Evolutionary conservation across 805 yeast species (phyloP).

Genomic region (Naumovozyma baii): DNA sequence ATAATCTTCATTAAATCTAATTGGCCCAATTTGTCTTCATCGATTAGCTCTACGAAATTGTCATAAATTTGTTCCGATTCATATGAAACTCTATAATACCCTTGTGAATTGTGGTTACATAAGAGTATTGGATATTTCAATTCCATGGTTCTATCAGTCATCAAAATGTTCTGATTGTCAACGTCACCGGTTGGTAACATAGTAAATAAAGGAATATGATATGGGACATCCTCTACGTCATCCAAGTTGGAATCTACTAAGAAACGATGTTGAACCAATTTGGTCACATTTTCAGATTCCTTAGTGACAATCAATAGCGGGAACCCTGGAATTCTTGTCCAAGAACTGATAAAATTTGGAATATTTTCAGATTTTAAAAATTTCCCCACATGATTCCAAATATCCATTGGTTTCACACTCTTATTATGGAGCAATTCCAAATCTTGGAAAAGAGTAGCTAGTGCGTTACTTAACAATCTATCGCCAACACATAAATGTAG

Average conservation of each 20-base stretch:
- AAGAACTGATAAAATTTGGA: slow-evolving; percentile 34
- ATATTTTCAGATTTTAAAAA: slow-evolving; percentile 20
- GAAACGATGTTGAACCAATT: slow-evolving; percentile 34
- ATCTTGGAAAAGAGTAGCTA: slow-evolving; percentile 11
- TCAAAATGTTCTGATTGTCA: slow-evolving; percentile 16
- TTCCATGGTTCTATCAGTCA: slow-evolving; percentile 23
- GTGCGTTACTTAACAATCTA: slow-evolving; percentile 13
- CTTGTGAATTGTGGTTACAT: slow-evolving; percentile 25
- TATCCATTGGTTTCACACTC: slow-evolving; percentile 26
- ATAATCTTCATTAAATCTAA: slow-evolving; percentile 27
- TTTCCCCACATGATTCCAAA: slow-evolving; percentile 19
- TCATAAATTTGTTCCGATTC: slow-evolving; percentile 23
- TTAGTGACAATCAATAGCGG: slow-evolving; percentile 40
- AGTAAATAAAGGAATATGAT: slow-evolving; percentile 47
- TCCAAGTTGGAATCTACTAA: slow-evolving; percentile 16
- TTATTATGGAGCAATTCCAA: slow-evolving; percentile 9
- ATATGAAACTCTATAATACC: slow-evolving; percentile 43
- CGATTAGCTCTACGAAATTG: slow-evolving; percentile 14
- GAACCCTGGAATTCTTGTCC: slow-evolving; percentile 52
- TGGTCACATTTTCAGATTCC: slow-evolving; percentile 21
- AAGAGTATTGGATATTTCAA: slow-evolving; percentile 12
- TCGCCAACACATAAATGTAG: slow-evolving; percentile 20
- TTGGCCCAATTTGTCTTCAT: slow-evolving; percentile 15
- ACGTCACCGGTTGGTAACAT: slow-evolving; percentile 10
- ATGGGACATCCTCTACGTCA: slow-evolving; percentile 48